Conservation (phyloP, 140 eudicot genomes). For the Ambrosia hybrid region DNA sequence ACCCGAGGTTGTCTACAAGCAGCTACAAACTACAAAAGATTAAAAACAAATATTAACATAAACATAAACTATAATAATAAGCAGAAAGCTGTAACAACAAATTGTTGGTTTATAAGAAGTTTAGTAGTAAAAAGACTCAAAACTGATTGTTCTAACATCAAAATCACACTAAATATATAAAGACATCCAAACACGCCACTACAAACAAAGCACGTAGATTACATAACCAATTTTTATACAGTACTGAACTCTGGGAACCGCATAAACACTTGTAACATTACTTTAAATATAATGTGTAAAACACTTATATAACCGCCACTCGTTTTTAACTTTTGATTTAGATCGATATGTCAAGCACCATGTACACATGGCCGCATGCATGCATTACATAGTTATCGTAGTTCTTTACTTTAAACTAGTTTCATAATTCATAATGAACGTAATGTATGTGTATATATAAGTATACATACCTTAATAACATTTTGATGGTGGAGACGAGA, state of each 20-base stretch:
- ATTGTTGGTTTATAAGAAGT: not conserved
- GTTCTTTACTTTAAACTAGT: too few species aligned
- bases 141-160: not conserved
- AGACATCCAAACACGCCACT: not conserved
- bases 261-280: not conserved
- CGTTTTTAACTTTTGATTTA: too few species aligned
- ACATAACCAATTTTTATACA: not conserved
- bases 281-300: not conserved
- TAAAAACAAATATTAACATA: not conserved
- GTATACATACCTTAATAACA: constrained; percentile 61
- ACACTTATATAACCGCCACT: not conserved
- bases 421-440: too few species aligned
- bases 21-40: constrained; percentile 54
- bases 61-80: not conserved
- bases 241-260: not conserved
- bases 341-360: too few species aligned
- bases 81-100: too few species aligned
- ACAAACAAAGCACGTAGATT: not conserved
- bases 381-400: too few species aligned
- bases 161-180: too few species aligned
- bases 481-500: constrained; percentile 74
- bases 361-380: too few species aligned
- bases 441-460: too few species aligned
- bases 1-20: constrained; percentile 75
- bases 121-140: not conserved